Evolutionary conservation across 495 filamentous ascomycete genomes (phyloP), one percentile per base, ranked within the genome.

Genomic region (Immersiella caudata): DNA sequence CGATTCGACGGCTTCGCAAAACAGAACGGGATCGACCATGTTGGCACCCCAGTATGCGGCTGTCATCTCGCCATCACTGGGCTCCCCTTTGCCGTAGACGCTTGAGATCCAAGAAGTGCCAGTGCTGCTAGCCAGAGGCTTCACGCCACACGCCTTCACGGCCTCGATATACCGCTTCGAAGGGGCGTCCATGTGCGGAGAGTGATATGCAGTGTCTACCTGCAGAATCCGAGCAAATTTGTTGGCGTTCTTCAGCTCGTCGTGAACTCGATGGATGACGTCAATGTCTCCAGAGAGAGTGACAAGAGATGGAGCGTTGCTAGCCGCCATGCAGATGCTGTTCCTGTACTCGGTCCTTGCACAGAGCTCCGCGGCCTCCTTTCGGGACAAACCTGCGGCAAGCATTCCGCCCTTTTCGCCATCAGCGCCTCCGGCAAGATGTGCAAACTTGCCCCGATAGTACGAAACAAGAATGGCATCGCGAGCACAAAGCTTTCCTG

Each of bases 151-250:
- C 8, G 52, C 60, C 0, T 36, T 16, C 27, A 85, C 60, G 0
- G 66, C 59, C 24, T 78, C 49, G 18, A 78, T 35, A 68, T 88
- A 90, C 24, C 76, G 62, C 4, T 49, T 62, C 0, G 79, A 76
- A 25, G 83, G 70, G 16, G 33, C 36, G 0, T 71, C 29, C 88
- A 91, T 90, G 67, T 86, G 86, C 0, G 80, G 81, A 0, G 87
- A 88, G 70, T 90, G 89, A 65, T 91, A 91, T 0, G 88, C 88
- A 1, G 79, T 82, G 35, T 84, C 79, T 6, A 87, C 80, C 16
- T 68, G 64, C 1, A 89, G 70, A 24, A 77, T 2, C 11, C 81
- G 71, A 0, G 78, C 75, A 56, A 86, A 87, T 20, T 76, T 74
- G 2, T 70, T 51, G 6, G 78, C 62, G 6, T 55, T 54, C 0